A percentile compares a stretch with the other conserved stretches of the same genome.
Evolutionary conservation across 169 alveolate genomes (phyloP).

Genomic region (Eimeria sp.): DNA sequence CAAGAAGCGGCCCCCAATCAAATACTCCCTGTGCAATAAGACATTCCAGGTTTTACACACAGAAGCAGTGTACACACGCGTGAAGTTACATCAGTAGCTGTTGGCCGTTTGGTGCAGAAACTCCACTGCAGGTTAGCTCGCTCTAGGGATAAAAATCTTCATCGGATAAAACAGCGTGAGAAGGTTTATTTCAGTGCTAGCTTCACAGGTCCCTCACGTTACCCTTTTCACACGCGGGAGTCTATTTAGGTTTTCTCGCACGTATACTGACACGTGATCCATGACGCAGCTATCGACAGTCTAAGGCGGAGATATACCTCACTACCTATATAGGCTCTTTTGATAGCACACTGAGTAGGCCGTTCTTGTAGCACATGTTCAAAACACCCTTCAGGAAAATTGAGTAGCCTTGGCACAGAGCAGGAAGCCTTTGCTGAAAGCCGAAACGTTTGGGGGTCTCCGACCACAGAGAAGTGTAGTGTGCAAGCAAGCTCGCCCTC

Average conservation of each 20-base stretch:
- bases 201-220: neutral
- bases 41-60: neutral
- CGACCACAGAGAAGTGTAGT: slow-evolving; percentile 67
- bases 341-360: neutral
- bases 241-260: neutral
- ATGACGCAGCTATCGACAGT: neutral
- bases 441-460: slow-evolving; percentile 38
- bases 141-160: neutral
- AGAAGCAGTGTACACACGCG: no score
- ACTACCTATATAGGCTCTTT: slow-evolving; percentile 20
- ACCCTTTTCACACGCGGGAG: neutral
- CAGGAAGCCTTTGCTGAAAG: slow-evolving; percentile 61
- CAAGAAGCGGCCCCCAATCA: slow-evolving; percentile 97
- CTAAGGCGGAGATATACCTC: slow-evolving; percentile 18
- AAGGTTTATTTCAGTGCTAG: neutral
- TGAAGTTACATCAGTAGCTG: neutral
- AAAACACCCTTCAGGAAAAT: slow-evolving; percentile 69
- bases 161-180: no score
- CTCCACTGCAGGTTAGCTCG: neutral
- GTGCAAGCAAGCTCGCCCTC: slow-evolving; percentile 32
- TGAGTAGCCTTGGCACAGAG: slow-evolving; percentile 55
- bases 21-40: slow-evolving; percentile 86
- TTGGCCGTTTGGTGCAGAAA: neutral
- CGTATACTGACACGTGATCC: neutral
- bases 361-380: slow-evolving; percentile 35